Base-by-base conservation (phyloP, 176 grass and related monocot species). In the Tillandsia leiboldiana region DNA sequence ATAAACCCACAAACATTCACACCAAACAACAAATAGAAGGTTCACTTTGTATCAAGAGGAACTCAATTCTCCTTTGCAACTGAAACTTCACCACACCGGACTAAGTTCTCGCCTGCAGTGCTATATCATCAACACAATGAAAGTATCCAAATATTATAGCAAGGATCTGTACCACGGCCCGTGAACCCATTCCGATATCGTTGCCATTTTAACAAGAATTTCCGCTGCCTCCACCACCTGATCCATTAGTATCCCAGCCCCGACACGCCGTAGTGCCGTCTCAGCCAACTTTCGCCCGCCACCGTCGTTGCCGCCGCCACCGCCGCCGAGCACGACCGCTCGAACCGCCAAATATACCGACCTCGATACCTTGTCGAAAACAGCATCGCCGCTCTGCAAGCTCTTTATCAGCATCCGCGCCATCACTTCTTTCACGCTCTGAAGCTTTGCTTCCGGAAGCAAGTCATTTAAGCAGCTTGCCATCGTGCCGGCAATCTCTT, bases 381-480 rank as follows among this genome's bases (percentile, higher is more conserved):
- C 79, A 1, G 78, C 12, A 23, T 99, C 87, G 0, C 66, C 75
- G 0, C 79, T 72, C 70, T 93, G 94, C 50, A 99, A 82, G 72
- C 87, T 99, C 67, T 84, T 99, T n/a, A 87, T 71, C 48, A 99
- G 83, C 73, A 99, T 67, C 67, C 84, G 75, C 53, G 81, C 82
- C 59, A 90, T 83, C 6, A 90, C 77, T 66, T 92, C 84, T 69
- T 67, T 92, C 51, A 78, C 83, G 48, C 67, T 53, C 42, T 86
- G 74, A 47, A 84, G 69, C 49, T 84, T 82, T 51, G 77, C 61
- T 6, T 77, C 69, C 14, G 83, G 78, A 22, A 28, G 22, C 28
- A 83, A 54, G 26, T 54, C 61, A 49, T 51, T 65, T 7, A 77
- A 6, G 33, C 33, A 73, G 11, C 64, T 83, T 62, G 84, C 49